These are phyloP conservation scores for Filobasidium wieringae DNA, from an alignment of 768 basidiomycete genomes.

Conservation along the genomic window DNA sequence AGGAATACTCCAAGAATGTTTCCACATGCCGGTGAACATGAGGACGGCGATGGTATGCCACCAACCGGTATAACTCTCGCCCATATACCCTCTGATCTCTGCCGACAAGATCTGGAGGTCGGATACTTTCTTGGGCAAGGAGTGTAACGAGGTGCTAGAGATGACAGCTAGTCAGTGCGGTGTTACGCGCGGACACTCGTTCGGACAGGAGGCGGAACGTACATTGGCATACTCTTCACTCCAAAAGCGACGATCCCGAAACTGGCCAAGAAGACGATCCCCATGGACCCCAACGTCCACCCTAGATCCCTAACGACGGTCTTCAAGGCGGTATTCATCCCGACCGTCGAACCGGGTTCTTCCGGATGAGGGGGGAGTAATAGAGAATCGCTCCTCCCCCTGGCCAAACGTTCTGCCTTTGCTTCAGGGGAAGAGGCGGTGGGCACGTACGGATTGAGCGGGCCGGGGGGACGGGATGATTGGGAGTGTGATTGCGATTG, in stretches of 20 bases:
- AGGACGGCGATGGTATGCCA: conserved; percentile 71
- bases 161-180: not conserved
- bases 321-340: conserved; percentile 8
- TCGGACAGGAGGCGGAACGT: conserved; percentile 7
- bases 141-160: conserved; percentile 28
- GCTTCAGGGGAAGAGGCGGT: conserved; percentile 1
- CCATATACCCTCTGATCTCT: conserved; percentile 35
- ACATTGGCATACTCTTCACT: conserved; percentile 34
- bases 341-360: not conserved
- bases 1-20: conserved; percentile 93
- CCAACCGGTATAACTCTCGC: conserved; percentile 27
- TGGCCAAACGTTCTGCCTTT: conserved; percentile 1
- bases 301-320: conserved; percentile 28
- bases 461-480: not conserved
- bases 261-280: conserved; percentile 24
- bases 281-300: conserved; percentile 29
- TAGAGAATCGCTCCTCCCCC: not conserved
- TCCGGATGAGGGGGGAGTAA: not conserved
- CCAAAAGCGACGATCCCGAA: conserved; percentile 25
- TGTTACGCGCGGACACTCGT: not conserved
- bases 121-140: conserved; percentile 29
- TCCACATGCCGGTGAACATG: conserved; percentile 77
- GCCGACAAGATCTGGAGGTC: conserved; percentile 35
- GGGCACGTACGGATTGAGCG: not conserved
- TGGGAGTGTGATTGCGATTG: not conserved